Conservation (phyloP, 169 alveolate species). For the Amoebophrya sp. region DNA sequence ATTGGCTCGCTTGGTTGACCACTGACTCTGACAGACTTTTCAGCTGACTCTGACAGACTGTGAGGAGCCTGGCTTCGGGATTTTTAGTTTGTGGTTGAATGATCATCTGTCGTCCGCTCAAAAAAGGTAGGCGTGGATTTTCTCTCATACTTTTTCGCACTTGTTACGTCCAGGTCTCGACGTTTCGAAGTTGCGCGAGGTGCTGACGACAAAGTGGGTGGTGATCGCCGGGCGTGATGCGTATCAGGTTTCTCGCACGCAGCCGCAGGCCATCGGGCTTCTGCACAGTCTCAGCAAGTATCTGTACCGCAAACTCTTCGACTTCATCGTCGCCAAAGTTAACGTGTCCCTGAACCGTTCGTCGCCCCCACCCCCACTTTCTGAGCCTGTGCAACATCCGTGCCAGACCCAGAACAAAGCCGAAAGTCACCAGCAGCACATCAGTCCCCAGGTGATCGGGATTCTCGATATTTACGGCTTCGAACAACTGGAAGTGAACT, state of each 20-base stretch:
- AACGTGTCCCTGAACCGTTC: background rate
- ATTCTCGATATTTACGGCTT: conserved; percentile 92
- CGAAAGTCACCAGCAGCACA: background rate
- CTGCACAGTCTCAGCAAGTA: background rate
- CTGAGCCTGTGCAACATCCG: no score
- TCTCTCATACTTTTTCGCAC: no score
- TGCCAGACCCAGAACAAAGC: no score
- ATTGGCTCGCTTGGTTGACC: no score
- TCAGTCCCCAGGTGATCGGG: background rate
- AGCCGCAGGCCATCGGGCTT: background rate
- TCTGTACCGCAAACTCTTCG: background rate
- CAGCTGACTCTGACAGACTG: no score
- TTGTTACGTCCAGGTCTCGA: background rate
- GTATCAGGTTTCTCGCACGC: background rate
- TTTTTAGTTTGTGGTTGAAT: no score
- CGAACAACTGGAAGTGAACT: conserved; percentile 81
- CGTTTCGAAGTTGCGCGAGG: background rate
- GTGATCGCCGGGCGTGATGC: background rate
- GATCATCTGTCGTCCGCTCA: no score
- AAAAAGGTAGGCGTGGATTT: no score
- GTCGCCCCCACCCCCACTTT: no score
- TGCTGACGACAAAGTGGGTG: background rate
- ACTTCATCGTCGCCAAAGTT: background rate
- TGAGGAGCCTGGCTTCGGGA: no score
- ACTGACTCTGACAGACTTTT: no score